A percentile compares a stretch with the other conserved stretches of the same genome.
phyloP scores from a whole-genome alignment of 192 early-diverging fungal species.

The Entomortierella lignicola region DNA sequence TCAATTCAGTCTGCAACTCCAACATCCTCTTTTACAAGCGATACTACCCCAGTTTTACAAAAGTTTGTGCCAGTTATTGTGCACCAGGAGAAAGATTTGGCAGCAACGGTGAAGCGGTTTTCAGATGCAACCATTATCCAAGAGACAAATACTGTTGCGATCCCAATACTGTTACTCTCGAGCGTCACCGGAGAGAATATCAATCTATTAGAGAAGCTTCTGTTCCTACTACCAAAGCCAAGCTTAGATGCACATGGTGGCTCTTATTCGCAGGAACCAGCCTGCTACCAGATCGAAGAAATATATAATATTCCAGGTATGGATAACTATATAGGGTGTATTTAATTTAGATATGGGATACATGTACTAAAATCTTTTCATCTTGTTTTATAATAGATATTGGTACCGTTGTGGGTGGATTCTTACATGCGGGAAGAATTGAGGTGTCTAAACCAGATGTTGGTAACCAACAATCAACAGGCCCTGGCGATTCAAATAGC shows the following conservation, averaged over 20 bases:
- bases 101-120: slow-evolving; percentile 46
- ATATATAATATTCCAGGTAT: slow-evolving; percentile 75
- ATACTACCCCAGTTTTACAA: background rate
- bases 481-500: slow-evolving; percentile 10
- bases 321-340: no score
- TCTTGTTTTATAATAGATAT: slow-evolving; percentile 56
- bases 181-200: slow-evolving; percentile 85
- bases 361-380: no score
- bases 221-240: slow-evolving; percentile 78
- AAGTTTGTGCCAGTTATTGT: slow-evolving; percentile 54
- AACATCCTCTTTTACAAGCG: slow-evolving; percentile 3
- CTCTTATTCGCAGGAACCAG: slow-evolving; percentile 45
- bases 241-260: slow-evolving; percentile 32
- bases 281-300: slow-evolving; percentile 87
- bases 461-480: background rate
- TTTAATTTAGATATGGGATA: no score
- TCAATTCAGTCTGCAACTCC: background rate
- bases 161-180: slow-evolving; percentile 88
- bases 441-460: slow-evolving; percentile 37
- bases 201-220: slow-evolving; percentile 72
- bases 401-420: slow-evolving; percentile 73
- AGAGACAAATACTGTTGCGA: slow-evolving; percentile 60
- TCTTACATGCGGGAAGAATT: slow-evolving; percentile 65
- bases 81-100: slow-evolving; percentile 57
- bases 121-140: slow-evolving; percentile 26